phyloP scores from a whole-genome alignment of 1,284 basidiomycete species.

The Cryptococcus sp. region DNA sequence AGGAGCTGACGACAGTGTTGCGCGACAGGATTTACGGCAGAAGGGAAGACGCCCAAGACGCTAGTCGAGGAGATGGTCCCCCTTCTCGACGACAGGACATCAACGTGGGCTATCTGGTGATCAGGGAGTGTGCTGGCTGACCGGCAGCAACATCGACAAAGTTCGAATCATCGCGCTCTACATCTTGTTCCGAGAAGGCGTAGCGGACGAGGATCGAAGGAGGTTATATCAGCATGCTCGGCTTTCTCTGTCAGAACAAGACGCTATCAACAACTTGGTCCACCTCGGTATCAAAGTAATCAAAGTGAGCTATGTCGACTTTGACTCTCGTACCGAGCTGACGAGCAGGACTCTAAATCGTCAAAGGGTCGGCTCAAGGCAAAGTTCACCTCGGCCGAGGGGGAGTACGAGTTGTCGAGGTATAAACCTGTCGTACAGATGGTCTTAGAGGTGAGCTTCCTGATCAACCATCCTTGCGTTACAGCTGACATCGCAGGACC shows the following conservation, averaged over 20 bases:
- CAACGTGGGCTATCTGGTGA: slow-evolving; percentile 56
- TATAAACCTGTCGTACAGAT: slow-evolving; percentile 82
- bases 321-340: slow-evolving; percentile 7
- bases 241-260: slow-evolving; percentile 81
- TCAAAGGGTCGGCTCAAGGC: slow-evolving; percentile 78
- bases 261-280: slow-evolving; percentile 82
- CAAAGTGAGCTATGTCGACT: slow-evolving; percentile 54
- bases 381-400: slow-evolving; percentile 60
- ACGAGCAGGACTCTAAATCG: slow-evolving; percentile 56
- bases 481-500: slow-evolving; percentile 57
- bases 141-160: slow-evolving; percentile 76
- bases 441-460: slow-evolving; percentile 64
- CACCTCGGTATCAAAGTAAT: slow-evolving; percentile 78
- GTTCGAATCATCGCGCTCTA: slow-evolving; percentile 95
- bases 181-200: slow-evolving; percentile 91
- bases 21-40: slow-evolving; percentile 79
- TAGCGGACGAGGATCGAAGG: slow-evolving; percentile 93
- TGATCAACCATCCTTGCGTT: background rate
- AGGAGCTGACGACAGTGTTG: slow-evolving; percentile 58
- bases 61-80: slow-evolving; percentile 99
- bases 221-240: slow-evolving; percentile 96
- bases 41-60: slow-evolving; percentile 84
- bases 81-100: slow-evolving; percentile 75
- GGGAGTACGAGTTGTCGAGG: slow-evolving; percentile 92
- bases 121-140: background rate